Base-by-base conservation (phyloP, 345 rosid genomes). In the Laguncularia racemosa region DNA sequence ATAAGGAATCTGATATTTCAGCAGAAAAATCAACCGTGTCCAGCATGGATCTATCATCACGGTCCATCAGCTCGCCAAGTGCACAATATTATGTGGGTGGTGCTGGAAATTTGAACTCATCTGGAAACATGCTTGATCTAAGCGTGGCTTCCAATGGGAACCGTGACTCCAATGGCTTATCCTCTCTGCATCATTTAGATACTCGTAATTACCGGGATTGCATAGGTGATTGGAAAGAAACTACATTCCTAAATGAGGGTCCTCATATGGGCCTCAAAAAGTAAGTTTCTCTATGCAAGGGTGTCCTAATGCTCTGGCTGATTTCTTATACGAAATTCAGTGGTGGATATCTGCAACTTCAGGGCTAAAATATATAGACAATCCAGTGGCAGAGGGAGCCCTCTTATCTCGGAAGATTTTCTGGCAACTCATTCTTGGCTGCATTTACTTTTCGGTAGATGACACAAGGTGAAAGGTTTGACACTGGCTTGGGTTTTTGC, bases 381-480 rank as follows among this genome's bases (percentile, higher is more conserved):
- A 33, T 33, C 11, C 40, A 33, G 10, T 33, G 40, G 40, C 40
- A 3, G 40, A 33, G 9, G 40, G 40, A 33, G 40, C 40, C 40
- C 40, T 33, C 3, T 33, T 9, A 33, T 9, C 13, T 16, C 20
- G 45, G 48, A 49, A 53, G 62, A 50, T 49, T 60, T 72, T 59
- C 78, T 64, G 89, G 85, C 85, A 83, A 83, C 56, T 83, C 89
- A 80, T 83, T 83, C 89, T 83, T 83, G 89, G 89, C 89, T 83
- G 73, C 68, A 62, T 57, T 64, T 63, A 64, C 72, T 58, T 21
- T 43, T 54, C 52, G 38, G 40, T 40, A 40, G 20, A 12, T 58
- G 56, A 17, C 26, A 44, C 20, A 16, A 15, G 14, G 56, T 48
- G 44, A 19, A 47, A 60, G 55, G 46, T n/a, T 40, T 50, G 17